Percentiles rank a stretch among this genome's conserved stretches.
Evolutionary conservation across 108 stramenopile species (phyloP).

Genomic region (Licmophora abbreviata): DNA sequence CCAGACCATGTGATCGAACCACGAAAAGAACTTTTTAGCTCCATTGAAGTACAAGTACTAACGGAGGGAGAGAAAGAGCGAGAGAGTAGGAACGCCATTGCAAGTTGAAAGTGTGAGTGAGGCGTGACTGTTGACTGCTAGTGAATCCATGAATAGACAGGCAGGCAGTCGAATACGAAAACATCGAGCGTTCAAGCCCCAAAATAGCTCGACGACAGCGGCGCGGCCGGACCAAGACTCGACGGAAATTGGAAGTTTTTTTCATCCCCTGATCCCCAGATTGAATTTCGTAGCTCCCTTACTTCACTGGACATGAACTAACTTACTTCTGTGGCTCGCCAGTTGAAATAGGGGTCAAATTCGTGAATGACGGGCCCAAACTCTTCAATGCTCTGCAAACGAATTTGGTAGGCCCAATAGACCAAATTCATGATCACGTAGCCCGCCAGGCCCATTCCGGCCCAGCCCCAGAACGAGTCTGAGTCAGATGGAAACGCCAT

Average conservation of each 20-base stretch:
- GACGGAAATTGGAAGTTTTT: too few relatives aligned
- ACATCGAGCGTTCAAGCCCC: too few relatives aligned
- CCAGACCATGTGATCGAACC: constrained; percentile 93
- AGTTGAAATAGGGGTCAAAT: constrained; percentile 93
- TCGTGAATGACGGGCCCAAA: constrained; percentile 98
- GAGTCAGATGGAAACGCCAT: too few relatives aligned
- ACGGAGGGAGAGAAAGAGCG: constrained; percentile 6
- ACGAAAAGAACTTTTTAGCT: constrained; percentile 55
- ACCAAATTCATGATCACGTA: constrained; percentile 42
- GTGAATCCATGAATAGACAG: too few relatives aligned
- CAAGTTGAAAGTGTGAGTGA: background rate
- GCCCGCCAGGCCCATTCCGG: too few relatives aligned
- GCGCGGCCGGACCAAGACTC: too few relatives aligned
- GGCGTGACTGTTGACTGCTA: background rate
- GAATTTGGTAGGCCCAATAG: constrained; percentile 70
- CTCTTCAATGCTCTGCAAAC: constrained; percentile 81
- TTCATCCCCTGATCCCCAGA: too few relatives aligned
- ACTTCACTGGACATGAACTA: background rate
- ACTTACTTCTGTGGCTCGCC: constrained; percentile 88
- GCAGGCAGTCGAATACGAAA: too few relatives aligned
- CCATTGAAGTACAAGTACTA: constrained; percentile 76
- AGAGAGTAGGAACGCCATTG: too few relatives aligned
- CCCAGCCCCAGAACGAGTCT: too few relatives aligned
- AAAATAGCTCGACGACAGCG: too few relatives aligned
- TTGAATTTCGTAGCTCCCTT: too few relatives aligned